Evolutionary conservation across 2,329 filamentous ascomycete genomes (phyloP).

Genomic region (Fusarium albidum): DNA sequence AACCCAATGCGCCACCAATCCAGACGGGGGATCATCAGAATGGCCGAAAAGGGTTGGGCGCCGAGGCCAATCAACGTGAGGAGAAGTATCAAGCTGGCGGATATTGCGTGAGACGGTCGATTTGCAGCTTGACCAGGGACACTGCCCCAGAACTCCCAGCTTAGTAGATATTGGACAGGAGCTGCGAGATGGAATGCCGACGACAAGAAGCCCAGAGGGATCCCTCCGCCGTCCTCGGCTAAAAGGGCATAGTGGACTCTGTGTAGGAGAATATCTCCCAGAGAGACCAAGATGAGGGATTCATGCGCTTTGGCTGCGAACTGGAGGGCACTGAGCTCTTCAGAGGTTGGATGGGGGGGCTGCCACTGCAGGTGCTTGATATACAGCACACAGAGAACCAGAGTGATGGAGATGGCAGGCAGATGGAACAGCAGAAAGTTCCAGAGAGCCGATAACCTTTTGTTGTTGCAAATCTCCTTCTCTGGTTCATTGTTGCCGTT

Average conservation of each 20-base stretch:
- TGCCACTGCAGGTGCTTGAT: constrained; percentile 1
- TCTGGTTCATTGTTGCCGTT: too few relatives aligned
- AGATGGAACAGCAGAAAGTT: constrained; percentile 2
- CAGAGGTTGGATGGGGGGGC: background rate
- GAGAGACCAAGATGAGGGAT: background rate
- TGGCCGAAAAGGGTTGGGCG: constrained; percentile 7
- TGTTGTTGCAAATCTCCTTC: constrained; percentile 9
- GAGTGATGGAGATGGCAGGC: background rate
- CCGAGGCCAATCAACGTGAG: background rate
- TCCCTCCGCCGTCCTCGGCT: background rate
- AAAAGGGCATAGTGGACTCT: constrained; percentile 3
- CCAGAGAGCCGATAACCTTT: background rate
- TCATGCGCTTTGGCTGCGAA: constrained; percentile 14
- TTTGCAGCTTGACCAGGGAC: background rate
- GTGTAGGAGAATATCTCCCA: constrained; percentile 2
- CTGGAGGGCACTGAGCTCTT: constrained; percentile 7
- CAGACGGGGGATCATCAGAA: constrained; percentile 8
- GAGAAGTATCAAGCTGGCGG: background rate
- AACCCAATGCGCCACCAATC: constrained; percentile 16
- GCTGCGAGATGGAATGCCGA: constrained; percentile 3
- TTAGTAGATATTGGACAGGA: constrained; percentile 3
- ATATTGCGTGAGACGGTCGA: background rate
- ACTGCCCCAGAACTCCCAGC: constrained; percentile 10
- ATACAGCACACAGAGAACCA: background rate
- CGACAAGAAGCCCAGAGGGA: constrained; percentile 9